Percentiles rank a stretch among this genome's conserved stretches.
Conservation (phyloP, 805 yeast genomes). For the Saccharomycopsis sp. region DNA sequence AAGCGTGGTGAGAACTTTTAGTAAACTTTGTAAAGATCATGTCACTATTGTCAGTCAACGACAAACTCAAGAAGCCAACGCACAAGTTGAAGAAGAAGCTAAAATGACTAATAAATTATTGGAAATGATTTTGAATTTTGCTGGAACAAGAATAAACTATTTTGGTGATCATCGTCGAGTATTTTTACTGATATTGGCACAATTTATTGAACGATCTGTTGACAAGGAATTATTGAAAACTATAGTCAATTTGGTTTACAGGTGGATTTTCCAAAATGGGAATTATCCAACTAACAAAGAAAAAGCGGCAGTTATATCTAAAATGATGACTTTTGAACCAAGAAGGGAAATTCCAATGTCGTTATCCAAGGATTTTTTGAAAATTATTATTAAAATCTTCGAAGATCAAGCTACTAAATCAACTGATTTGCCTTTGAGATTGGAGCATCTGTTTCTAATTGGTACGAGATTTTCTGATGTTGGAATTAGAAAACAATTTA, state of each 20-base stretch:
- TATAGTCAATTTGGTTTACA: slow-evolving; percentile 70
- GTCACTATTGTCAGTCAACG: slow-evolving; percentile 53
- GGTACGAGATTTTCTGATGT: slow-evolving; percentile 85
- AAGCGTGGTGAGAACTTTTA: slow-evolving; percentile 76
- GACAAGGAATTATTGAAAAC: slow-evolving; percentile 69
- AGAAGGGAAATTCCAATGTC: slow-evolving; percentile 69
- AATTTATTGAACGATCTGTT: slow-evolving; percentile 79
- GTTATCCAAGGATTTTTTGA: slow-evolving; percentile 70
- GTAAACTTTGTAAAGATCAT: slow-evolving; percentile 85
- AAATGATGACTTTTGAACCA: slow-evolving; percentile 88
- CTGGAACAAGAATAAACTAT: slow-evolving; percentile 74
- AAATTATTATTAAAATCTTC: slow-evolving; percentile 81
- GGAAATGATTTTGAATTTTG: slow-evolving; percentile 68
- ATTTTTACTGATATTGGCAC: slow-evolving; percentile 79
- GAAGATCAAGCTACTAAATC: slow-evolving; percentile 70
- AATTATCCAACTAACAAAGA: slow-evolving; percentile 95
- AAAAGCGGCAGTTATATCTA: slow-evolving; percentile 86
- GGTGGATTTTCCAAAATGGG: slow-evolving; percentile 81
- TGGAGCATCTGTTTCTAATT: slow-evolving; percentile 94
- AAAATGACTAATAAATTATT: slow-evolving; percentile 70
- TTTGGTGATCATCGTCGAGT: slow-evolving; percentile 91
- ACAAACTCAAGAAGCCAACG: slow-evolving; percentile 34
- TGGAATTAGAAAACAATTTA: slow-evolving; percentile 63
- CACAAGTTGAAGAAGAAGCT: slow-evolving; percentile 58
- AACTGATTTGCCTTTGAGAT: slow-evolving; percentile 84